Base-by-base conservation (phyloP, 2,329 filamentous ascomycete genomes). In the Apiospora phragmitis region DNA sequence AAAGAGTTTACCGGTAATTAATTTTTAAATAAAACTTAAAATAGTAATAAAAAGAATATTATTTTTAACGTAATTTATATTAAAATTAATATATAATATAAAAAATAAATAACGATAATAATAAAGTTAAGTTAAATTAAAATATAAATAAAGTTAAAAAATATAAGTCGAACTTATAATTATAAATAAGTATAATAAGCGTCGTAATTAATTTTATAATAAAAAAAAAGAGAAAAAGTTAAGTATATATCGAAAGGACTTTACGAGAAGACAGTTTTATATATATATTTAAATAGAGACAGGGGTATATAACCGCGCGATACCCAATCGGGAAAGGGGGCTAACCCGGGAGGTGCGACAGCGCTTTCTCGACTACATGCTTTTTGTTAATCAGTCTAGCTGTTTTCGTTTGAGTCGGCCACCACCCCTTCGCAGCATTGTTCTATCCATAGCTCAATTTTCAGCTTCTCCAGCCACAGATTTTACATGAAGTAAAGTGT, bases 331-430 rank as follows among this genome's bases (percentile, higher is more conserved):
- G 62, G 26, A 65, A 65, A 14, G 38, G 38, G 26, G 62, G 59
- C 62, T 65, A 65, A 65, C 38, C 62, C 32, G 62, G 62, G 32
- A 65, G 29, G 32, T 38, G 18, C 26, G 62, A 65, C 62, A 65
- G 62, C 62, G 62, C 18, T 2, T 65, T 65, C 62, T 65, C 59
- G 59, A 65, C 14, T 65, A 65, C 32, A 38, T 38, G 38, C 38
- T n/a, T 55, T 26, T 55, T 55, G 12, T 32, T 18, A 6, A 32
- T 7, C 14, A 29, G 49, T 16, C 14, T 29, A 26, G 4, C 26
- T 55, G 18, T 29, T 14, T 29, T 29, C 12, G 16, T 32, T 55
- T 18, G 14, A 14, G 24, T 29, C 12, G n/a, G 47, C 11, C 51
- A 16, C 7, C 51, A 24, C 16, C 7, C 7, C 12, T n/a, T 26